Evolutionary conservation across 192 early-diverging fungal species (phyloP), one percentile per base, ranked within the genome.

Genomic region (Dissophora ornata): DNA sequence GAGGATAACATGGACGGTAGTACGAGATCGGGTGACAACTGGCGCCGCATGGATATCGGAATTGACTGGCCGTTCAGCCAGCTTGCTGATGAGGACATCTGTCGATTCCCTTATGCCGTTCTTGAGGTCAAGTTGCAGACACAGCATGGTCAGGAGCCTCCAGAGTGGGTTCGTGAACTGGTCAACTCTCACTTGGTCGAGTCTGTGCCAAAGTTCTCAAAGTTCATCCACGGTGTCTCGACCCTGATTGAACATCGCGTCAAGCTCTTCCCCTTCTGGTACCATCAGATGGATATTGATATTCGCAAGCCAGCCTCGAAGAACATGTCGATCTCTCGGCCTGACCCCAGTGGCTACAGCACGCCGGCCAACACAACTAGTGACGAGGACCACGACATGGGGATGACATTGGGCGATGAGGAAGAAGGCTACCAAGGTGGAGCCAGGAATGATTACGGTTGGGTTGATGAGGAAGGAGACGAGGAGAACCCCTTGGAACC

Each of bases 51-150:
- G 66, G 96, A 99, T 67, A 94, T 93, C 81, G 93, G 92, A 29
- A 92, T 93, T 26, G 91, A 93, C 57, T 94, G 91, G 66, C 96
- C 96, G 2, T 99, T 99, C 80, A 84, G 90, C 21, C 90, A 99
- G 69, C 82, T 99, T 32, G 85, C 87, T 19, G 92, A 94, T 7
- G 84, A 82, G 1, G 98, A 99, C 50, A 90, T 96, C 21, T 88
- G 87, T 54, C 85, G 89, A 19, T 99, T 99, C 85, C 98, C 98
- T 16, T 99, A 97, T 65, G 98, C 98, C 15, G 87, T 99, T 19
- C 85, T 99, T 16, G 98, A 99, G 71, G 95, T 99, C 71, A 99
- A 99, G 84, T 84, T 98, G 44, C 96, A 99, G 79, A 97, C 94
- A 4, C 91, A 95, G 42, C 87, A 91, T 28, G 97, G 96, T 21